Conservation (phyloP, 768 basidiomycete genomes). For the Collybiopsis confluens region DNA sequence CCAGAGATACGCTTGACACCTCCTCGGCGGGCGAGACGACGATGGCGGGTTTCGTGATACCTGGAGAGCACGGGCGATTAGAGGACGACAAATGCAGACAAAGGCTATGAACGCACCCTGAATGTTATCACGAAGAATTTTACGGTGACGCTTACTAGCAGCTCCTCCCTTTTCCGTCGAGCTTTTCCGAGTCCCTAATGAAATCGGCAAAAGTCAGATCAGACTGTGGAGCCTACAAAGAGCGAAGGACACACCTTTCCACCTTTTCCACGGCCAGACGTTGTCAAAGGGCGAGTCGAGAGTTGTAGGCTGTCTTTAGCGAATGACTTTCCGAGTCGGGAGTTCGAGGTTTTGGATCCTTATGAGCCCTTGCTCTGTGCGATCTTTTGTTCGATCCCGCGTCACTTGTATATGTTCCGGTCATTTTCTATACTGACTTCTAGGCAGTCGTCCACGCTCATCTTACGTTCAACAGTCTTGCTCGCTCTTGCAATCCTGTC, state of each 20-base stretch:
- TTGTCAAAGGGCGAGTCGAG: conserved; percentile 18
- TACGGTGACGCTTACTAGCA: conserved; percentile 79
- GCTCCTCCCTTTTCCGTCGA: conserved; percentile 86
- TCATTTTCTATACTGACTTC: too few relatives aligned
- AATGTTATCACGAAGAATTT: conserved; percentile 74
- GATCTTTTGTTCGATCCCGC: too few relatives aligned
- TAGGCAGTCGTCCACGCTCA: too few relatives aligned
- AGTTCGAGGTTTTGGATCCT: too few relatives aligned
- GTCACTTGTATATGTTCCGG: too few relatives aligned
- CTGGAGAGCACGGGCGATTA: conserved; percentile 21
- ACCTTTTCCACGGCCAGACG: conserved; percentile 87
- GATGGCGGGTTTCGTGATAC: conserved; percentile 79
- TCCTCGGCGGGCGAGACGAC: conserved; percentile 85
- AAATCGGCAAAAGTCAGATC: too few relatives aligned
- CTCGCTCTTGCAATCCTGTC: too few relatives aligned
- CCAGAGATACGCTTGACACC: conserved; percentile 89
- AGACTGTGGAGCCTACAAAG: not conserved
- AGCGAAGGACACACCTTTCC: conserved; percentile 49
- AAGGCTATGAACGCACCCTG: conserved; percentile 40
- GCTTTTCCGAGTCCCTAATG: conserved; percentile 76
- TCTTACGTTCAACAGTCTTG: too few relatives aligned
- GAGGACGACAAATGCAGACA: not conserved
- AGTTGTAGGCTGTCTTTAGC: not conserved
- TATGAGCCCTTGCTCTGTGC: too few relatives aligned
- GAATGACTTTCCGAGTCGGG: too few relatives aligned